A percentile compares a stretch with the other conserved stretches of the same genome.
These are phyloP conservation scores for Podaxis mareebaensis DNA, from an alignment of 768 basidiomycete species.

Conservation along the genomic window DNA sequence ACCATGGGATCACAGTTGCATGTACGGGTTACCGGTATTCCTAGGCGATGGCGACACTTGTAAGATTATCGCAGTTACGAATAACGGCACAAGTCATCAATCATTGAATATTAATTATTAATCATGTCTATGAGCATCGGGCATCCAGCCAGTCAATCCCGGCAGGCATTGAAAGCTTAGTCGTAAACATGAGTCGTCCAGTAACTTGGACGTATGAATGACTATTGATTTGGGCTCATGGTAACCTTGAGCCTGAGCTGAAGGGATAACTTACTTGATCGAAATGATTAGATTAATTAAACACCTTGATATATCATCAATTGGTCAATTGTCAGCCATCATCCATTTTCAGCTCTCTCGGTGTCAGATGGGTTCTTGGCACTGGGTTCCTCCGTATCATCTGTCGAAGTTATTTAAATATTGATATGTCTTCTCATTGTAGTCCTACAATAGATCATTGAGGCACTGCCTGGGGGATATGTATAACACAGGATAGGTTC, in stretches of 20 bases:
- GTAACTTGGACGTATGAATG: neutral
- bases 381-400: neutral
- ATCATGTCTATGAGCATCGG: neutral
- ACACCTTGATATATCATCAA: slow-evolving; percentile 9
- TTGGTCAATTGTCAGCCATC: neutral
- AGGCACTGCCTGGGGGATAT: neutral
- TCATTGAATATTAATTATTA: neutral
- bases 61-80: too few relatives aligned
- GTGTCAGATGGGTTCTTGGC: neutral
- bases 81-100: too few relatives aligned
- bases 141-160: neutral
- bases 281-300: slow-evolving; percentile 12
- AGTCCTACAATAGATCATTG: neutral
- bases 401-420: neutral
- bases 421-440: neutral
- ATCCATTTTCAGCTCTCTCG: neutral
- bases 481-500: neutral
- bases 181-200: neutral
- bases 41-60: too few relatives aligned
- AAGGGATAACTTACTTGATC: neutral
- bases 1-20: too few relatives aligned
- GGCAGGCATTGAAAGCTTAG: neutral
- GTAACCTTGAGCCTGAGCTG: neutral
- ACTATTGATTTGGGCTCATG: slow-evolving; percentile 9
- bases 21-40: too few relatives aligned